Conservation (phyloP, 2,329 filamentous ascomycete species). For the Nannizziopsis arthrosporioides region DNA sequence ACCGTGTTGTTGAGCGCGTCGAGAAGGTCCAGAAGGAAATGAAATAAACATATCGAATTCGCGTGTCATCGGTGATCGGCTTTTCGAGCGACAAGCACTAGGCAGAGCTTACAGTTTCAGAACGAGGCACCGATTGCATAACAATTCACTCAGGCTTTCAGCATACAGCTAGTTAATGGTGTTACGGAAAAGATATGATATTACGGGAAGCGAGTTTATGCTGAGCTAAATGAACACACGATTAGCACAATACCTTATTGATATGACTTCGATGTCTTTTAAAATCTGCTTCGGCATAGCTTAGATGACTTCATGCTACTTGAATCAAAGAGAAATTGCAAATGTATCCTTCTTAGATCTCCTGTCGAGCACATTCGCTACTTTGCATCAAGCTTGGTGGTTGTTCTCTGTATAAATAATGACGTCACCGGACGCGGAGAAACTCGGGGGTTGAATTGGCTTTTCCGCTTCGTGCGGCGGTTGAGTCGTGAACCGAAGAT, state of each 20-base stretch:
- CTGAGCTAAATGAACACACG: neutral
- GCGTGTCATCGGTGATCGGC: too few relatives aligned
- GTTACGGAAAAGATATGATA: constrained; percentile 5
- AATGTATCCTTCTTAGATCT: too few relatives aligned
- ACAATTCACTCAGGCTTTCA: neutral
- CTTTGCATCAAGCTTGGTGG: too few relatives aligned
- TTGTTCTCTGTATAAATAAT: too few relatives aligned
- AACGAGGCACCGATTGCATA: neutral
- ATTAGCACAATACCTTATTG: neutral
- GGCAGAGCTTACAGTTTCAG: neutral
- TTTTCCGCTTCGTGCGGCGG: too few relatives aligned
- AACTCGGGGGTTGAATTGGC: too few relatives aligned
- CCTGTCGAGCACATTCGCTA: too few relatives aligned
- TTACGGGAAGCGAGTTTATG: constrained; percentile 2
- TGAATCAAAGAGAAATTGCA: too few relatives aligned
- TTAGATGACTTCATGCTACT: too few relatives aligned
- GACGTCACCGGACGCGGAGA: too few relatives aligned
- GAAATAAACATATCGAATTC: constrained; percentile 28
- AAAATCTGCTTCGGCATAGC: neutral
- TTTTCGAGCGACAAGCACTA: too few relatives aligned
- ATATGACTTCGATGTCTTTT: neutral
- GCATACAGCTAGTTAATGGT: neutral
- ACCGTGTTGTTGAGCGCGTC: constrained; percentile 63
- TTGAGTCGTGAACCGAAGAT: too few relatives aligned
- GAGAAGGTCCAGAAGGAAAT: constrained; percentile 59